Evolutionary conservation across 768 basidiomycete species (phyloP).

Genomic region (Cystobasidium ongulense): DNA sequence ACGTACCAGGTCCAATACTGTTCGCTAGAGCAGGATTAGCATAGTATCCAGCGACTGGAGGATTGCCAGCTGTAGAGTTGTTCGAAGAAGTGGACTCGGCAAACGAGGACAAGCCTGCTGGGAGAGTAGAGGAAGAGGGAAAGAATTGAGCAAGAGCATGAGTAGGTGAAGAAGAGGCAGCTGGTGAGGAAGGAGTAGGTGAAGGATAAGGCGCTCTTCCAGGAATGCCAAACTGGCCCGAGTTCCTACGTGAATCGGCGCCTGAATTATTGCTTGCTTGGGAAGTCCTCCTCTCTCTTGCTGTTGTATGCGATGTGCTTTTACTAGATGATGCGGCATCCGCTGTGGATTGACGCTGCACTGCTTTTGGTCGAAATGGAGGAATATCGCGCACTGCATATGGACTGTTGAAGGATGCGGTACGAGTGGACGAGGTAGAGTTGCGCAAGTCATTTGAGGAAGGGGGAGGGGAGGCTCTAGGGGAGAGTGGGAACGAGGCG

Average conservation of each 20-base stretch:
- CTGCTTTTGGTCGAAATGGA: not conserved
- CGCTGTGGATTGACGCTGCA: not conserved
- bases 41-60: not conserved
- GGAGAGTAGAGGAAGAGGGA: not conserved
- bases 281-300: not conserved
- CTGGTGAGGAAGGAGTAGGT: slow-evolving; percentile 24
- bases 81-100: not conserved
- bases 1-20: not conserved
- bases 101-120: not conserved
- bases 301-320: not conserved
- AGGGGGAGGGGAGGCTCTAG: not conserved
- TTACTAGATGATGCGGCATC: not conserved
- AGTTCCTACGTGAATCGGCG: slow-evolving; percentile 12
- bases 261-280: not conserved
- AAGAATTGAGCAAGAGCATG: slow-evolving; percentile 24
- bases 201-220: slow-evolving; percentile 3
- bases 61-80: not conserved
- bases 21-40: not conserved
- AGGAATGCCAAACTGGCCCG: not conserved
- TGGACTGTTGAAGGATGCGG: not conserved
- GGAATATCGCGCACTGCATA: not conserved
- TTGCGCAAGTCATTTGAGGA: not conserved
- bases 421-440: not conserved
- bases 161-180: not conserved
- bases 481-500: not conserved